Percentiles rank a stretch among this genome's conserved stretches.
Evolutionary conservation across 805 yeast genomes (phyloP).

Genomic region (Ascoidea rubescens): DNA sequence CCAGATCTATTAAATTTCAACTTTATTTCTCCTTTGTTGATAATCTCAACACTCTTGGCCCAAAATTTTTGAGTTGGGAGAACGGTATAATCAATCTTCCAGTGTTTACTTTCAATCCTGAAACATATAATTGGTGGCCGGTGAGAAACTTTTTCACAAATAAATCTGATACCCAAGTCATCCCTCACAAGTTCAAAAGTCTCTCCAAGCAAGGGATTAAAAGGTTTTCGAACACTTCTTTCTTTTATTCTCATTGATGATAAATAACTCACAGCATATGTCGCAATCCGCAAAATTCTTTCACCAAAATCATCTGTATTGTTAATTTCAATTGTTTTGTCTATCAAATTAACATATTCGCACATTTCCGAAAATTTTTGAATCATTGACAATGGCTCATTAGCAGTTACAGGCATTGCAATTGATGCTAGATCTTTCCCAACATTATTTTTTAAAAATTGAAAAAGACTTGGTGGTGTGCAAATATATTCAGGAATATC

Average conservation of each 20-base stretch:
- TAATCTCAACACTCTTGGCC: conserved; percentile 85
- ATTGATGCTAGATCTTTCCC: conserved; percentile 80
- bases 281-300: conserved; percentile 52
- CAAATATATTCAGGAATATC: conserved; percentile 45
- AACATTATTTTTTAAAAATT: conserved; percentile 75
- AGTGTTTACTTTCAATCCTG: conserved; percentile 54
- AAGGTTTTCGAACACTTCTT: conserved; percentile 77
- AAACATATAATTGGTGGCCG: conserved; percentile 79
- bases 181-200: conserved; percentile 84
- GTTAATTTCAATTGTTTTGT: conserved; percentile 31
- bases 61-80: conserved; percentile 80
- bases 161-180: conserved; percentile 57
- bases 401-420: conserved; percentile 88
- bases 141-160: conserved; percentile 81
- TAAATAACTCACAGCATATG: conserved; percentile 68
- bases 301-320: conserved; percentile 37
- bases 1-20: conserved; percentile 45
- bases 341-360: conserved; percentile 61
- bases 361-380: conserved; percentile 70
- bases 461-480: conserved; percentile 71
- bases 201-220: conserved; percentile 89
- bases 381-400: conserved; percentile 78
- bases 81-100: conserved; percentile 57
- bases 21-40: conserved; percentile 55
- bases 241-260: conserved; percentile 62